A percentile compares a stretch with the other conserved stretches of the same genome.
These are phyloP conservation scores for Hygrophila difformis DNA, from an alignment of 257 asterid species.

Conservation along the genomic window DNA sequence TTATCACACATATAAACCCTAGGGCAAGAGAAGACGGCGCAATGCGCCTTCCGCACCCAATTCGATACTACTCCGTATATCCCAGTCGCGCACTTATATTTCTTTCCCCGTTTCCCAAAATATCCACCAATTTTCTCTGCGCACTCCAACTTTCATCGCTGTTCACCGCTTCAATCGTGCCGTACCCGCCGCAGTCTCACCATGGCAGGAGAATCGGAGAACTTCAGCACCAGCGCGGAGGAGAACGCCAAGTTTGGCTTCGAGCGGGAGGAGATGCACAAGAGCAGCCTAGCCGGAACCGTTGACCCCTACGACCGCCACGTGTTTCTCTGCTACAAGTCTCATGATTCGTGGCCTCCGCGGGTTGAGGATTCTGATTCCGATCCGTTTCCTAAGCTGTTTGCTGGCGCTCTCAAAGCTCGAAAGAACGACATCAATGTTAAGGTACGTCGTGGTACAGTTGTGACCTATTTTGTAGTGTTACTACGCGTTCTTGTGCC, in stretches of 20 bases:
- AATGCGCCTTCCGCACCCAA: slow-evolving; percentile 22
- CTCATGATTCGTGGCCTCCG: slow-evolving; percentile 80
- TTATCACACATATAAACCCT: too few relatives aligned
- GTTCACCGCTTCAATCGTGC: slow-evolving; percentile 5
- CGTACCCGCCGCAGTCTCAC: slow-evolving; percentile 19
- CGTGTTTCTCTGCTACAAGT: slow-evolving; percentile 81
- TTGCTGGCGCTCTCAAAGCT: slow-evolving; percentile 55
- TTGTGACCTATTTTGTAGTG: background rate
- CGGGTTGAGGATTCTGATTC: slow-evolving; percentile 68
- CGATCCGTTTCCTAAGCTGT: slow-evolving; percentile 77
- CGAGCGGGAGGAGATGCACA: slow-evolving; percentile 70
- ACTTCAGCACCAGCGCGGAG: slow-evolving; percentile 32
- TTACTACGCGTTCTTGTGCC: background rate
- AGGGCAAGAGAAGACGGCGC: too few relatives aligned
- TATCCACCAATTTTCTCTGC: slow-evolving; percentile 14
- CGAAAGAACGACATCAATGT: slow-evolving; percentile 46
- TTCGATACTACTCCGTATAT: too few relatives aligned
- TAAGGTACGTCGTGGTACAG: slow-evolving; percentile 31
- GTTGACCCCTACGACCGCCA: slow-evolving; percentile 72
- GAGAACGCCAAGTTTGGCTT: slow-evolving; percentile 61
- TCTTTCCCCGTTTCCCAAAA: slow-evolving; percentile 12
- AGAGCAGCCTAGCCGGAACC: slow-evolving; percentile 50
- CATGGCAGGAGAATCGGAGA: slow-evolving; percentile 65
- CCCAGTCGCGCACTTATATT: slow-evolving; percentile 15
- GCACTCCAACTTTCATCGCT: slow-evolving; percentile 4